Evolutionary conservation across 2,329 filamentous ascomycete species (phyloP).

Genomic region (Pyrenochaeta sp.): DNA sequence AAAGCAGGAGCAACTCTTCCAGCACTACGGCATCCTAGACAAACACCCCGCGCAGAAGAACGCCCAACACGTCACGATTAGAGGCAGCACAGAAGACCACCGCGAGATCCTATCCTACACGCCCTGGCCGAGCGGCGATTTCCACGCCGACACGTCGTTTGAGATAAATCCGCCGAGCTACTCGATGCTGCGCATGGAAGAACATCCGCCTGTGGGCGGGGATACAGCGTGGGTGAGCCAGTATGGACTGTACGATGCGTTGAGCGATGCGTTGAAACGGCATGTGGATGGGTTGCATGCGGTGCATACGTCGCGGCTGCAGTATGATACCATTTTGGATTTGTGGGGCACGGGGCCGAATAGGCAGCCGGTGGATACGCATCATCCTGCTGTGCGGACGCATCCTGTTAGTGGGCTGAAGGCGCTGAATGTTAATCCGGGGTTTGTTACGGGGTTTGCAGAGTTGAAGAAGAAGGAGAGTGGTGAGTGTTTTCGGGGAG

Average conservation of each 20-base stretch:
- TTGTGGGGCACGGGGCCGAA: constrained; percentile 41
- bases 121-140: constrained; percentile 8
- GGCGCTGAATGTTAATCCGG: constrained; percentile 50
- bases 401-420: constrained; percentile 61
- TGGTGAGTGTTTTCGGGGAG: neutral
- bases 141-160: constrained; percentile 14
- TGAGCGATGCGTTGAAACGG: constrained; percentile 22
- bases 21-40: constrained; percentile 7
- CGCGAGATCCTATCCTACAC: neutral
- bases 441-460: constrained; percentile 60
- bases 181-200: constrained; percentile 21
- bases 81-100: neutral
- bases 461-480: constrained; percentile 56
- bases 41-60: constrained; percentile 2
- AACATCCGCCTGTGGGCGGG: constrained; percentile 33
- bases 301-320: constrained; percentile 18
- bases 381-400: constrained; percentile 60
- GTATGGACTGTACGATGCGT: constrained; percentile 23
- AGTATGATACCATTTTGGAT: constrained; percentile 23
- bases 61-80: neutral
- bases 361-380: constrained; percentile 56
- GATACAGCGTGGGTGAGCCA: constrained; percentile 47
- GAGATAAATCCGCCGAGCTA: constrained; percentile 23
- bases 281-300: constrained; percentile 19
- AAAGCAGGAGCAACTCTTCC: constrained; percentile 5